Conservation (phyloP, 176 grass and related monocot species). For the Dendrocalamus sinicus region DNA sequence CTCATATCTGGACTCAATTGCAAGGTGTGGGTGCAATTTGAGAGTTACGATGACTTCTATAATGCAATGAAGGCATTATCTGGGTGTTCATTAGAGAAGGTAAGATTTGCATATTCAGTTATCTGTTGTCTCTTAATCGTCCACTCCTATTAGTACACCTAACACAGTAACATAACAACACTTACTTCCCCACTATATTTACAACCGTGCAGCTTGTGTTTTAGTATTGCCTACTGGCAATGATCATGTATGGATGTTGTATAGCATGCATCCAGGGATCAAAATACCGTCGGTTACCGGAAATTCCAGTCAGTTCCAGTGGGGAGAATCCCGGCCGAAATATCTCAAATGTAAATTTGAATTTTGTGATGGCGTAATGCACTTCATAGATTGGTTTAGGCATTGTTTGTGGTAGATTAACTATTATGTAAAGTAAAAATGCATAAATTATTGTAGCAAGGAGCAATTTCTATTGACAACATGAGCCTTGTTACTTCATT, state of each 20-base stretch:
- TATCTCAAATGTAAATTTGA: too few relatives aligned
- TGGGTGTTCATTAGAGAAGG: slow-evolving; percentile 83
- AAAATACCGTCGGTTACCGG: too few relatives aligned
- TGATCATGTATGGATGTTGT: slow-evolving; percentile 21
- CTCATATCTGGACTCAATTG: slow-evolving; percentile 89
- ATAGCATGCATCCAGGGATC: background rate
- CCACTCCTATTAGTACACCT: background rate
- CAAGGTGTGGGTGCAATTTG: slow-evolving; percentile 89
- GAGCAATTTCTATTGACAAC: too few relatives aligned
- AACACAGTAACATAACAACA: background rate
- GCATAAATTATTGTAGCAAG: too few relatives aligned
- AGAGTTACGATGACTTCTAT: slow-evolving; percentile 76
- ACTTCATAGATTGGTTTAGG: too few relatives aligned
- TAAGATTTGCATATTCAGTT: slow-evolving; percentile 32
- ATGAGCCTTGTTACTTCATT: too few relatives aligned
- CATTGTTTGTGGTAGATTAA: too few relatives aligned
- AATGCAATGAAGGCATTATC: slow-evolving; percentile 88
- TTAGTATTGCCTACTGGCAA: background rate
- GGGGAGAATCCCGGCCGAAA: too few relatives aligned
- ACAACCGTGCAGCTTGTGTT: background rate
- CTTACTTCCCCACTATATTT: slow-evolving; percentile 34
- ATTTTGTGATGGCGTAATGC: too few relatives aligned
- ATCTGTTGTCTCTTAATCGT: slow-evolving; percentile 11
- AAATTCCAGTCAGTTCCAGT: too few relatives aligned
- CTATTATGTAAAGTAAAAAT: too few relatives aligned